phyloP scores from a whole-genome alignment of 1,139 yeast species.

The Geotrichum bryndzae region DNA sequence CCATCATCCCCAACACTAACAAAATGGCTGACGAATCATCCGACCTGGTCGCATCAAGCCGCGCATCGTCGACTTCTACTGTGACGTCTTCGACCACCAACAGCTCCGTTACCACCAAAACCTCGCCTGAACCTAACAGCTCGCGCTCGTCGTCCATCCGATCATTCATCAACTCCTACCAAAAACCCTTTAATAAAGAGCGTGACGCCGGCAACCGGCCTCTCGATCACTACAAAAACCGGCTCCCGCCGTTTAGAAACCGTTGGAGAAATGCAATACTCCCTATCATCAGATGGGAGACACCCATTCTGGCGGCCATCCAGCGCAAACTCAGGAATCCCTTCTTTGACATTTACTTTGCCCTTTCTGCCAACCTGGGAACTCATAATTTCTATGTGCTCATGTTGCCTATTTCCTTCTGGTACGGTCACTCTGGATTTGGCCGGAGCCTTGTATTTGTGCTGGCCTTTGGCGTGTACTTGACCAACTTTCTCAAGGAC shows the following conservation, averaged over 20 bases:
- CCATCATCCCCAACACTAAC: constrained; percentile 6
- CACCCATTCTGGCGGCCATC: constrained; percentile 51
- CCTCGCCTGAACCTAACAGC: constrained; percentile 3
- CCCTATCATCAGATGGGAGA: constrained; percentile 61
- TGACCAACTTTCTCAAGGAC: constrained; percentile 76
- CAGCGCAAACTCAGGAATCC: constrained; percentile 52
- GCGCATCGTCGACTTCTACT: constrained; percentile 14
- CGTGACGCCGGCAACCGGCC: constrained; percentile 71
- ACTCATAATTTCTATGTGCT: constrained; percentile 90
- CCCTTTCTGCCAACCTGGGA: constrained; percentile 85
- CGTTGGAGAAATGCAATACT: constrained; percentile 49
- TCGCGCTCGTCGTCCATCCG: constrained; percentile 26
- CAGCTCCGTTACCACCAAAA: background rate
- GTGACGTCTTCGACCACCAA: background rate
- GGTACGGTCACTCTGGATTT: constrained; percentile 65
- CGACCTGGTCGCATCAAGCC: constrained; percentile 1
- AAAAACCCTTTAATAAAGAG: constrained; percentile 26
- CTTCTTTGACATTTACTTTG: constrained; percentile 66
- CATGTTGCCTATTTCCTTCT: constrained; percentile 76
- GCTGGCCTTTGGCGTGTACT: constrained; percentile 77
- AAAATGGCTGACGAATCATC: background rate
- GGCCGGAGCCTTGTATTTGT: constrained; percentile 65
- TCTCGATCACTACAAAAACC: constrained; percentile 55
- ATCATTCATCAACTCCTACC: constrained; percentile 27
- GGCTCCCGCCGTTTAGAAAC: constrained; percentile 57